Evolutionary conservation across 2,329 filamentous ascomycete genomes (phyloP).

Genomic region (Didymella lethalis): DNA sequence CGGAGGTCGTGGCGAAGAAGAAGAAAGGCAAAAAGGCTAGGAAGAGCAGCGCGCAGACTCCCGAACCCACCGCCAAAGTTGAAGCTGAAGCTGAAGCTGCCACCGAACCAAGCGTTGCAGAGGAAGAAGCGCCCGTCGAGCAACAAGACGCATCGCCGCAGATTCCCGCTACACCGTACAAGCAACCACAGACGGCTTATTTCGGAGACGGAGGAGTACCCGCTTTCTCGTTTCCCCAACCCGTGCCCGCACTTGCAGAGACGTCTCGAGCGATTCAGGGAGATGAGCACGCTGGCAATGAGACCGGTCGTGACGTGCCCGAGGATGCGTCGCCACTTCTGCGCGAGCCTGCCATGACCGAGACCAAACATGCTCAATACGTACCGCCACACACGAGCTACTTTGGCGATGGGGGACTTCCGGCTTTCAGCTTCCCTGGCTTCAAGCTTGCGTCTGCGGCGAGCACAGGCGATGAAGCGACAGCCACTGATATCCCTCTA

Average conservation of each 20-base stretch:
- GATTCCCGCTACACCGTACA: background rate
- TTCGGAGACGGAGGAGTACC: conserved; percentile 16
- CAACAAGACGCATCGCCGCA: background rate
- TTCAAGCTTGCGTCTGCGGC: background rate
- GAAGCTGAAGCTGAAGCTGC: background rate
- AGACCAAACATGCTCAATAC: background rate
- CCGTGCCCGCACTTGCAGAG: background rate
- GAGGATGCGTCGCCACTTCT: background rate
- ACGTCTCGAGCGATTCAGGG: too few relatives aligned
- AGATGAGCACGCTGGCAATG: background rate
- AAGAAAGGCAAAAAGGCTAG: conserved; percentile 11
- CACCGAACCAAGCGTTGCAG: background rate
- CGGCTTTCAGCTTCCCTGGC: conserved; percentile 6
- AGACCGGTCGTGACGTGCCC: background rate
- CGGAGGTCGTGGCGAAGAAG: background rate
- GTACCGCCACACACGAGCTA: background rate
- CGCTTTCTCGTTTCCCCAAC: conserved; percentile 7
- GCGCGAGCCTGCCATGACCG: background rate
- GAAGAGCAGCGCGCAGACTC: background rate
- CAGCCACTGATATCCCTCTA: background rate
- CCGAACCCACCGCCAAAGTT: background rate
- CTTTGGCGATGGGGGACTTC: conserved; percentile 14
- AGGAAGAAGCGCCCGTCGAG: background rate
- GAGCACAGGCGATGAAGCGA: background rate
- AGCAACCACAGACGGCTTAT: conserved; percentile 2